These are phyloP conservation scores for Helenozyma rhizophorensis DNA, from an alignment of 805 yeast genomes.

Conservation along the genomic window DNA sequence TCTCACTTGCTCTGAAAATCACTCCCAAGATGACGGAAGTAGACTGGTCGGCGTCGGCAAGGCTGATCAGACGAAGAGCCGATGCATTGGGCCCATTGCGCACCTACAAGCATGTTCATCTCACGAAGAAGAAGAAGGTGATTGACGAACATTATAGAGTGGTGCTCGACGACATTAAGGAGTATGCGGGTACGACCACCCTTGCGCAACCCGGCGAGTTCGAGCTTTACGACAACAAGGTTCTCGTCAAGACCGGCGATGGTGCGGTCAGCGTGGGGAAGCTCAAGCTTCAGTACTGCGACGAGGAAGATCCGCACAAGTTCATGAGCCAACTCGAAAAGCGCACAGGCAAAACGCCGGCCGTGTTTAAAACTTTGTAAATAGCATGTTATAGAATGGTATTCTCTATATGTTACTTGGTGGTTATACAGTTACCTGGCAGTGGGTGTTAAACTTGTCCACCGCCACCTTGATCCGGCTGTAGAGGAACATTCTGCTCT, in stretches of 20 bases:
- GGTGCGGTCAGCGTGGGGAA: conserved; percentile 33
- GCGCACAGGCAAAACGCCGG: conserved; percentile 37
- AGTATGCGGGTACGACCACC: neutral
- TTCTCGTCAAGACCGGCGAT: conserved; percentile 42
- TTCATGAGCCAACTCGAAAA: conserved; percentile 45
- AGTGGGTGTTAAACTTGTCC: conserved; percentile 66
- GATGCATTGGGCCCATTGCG: conserved; percentile 56
- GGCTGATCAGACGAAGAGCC: conserved; percentile 36
- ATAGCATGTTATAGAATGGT: neutral
- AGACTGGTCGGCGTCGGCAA: conserved; percentile 42
- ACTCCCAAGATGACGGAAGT: conserved; percentile 38
- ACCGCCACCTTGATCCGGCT: conserved; percentile 76
- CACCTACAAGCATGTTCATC: conserved; percentile 37
- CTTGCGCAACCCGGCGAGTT: conserved; percentile 21
- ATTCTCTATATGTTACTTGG: no score
- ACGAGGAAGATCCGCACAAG: conserved; percentile 39
- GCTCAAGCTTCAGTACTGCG: conserved; percentile 54
- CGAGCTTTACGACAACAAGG: conserved; percentile 9
- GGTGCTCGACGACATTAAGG: conserved; percentile 38
- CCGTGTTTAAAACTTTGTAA: conserved; percentile 4
- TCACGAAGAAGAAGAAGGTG: conserved; percentile 28
- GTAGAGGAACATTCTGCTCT: conserved; percentile 63
- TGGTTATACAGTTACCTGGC: conserved; percentile 40
- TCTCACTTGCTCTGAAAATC: conserved; percentile 58
- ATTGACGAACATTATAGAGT: conserved; percentile 34